Conservation (phyloP, 2,329 filamentous ascomycete genomes). For the Pyrenophora graminea region DNA sequence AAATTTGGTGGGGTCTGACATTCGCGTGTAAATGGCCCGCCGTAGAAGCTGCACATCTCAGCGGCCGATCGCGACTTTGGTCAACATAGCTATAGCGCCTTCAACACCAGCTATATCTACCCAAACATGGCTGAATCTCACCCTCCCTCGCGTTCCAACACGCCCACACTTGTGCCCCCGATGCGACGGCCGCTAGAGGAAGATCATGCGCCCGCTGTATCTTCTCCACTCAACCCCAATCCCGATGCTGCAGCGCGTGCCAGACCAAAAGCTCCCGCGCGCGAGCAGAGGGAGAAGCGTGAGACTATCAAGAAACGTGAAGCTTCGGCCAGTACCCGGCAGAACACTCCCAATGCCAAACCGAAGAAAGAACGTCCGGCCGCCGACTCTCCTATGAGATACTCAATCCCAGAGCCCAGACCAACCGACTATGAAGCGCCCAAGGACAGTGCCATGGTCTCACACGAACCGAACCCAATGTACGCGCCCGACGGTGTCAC, state of each 20-base stretch:
- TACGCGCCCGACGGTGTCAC: conserved; percentile 48
- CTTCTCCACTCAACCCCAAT: conserved; percentile 73
- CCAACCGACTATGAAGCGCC: conserved; percentile 55
- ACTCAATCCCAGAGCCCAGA: conserved; percentile 54
- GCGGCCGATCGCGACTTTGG: conserved; percentile 10
- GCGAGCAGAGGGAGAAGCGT: conserved; percentile 55
- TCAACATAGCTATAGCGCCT: conserved; percentile 10
- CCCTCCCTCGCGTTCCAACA: conserved; percentile 42
- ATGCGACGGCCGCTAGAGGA: conserved; percentile 71
- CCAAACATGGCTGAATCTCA: conserved; percentile 43
- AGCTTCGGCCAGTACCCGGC: conserved; percentile 47
- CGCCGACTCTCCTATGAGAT: conserved; percentile 55
- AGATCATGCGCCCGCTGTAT: conserved; percentile 70
- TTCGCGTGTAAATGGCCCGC: conserved; percentile 17
- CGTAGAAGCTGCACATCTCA: conserved; percentile 18
- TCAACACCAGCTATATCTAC: conserved; percentile 3
- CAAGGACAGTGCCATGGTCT: conserved; percentile 52
- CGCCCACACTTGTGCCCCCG: conserved; percentile 49
- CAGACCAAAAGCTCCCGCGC: conserved; percentile 46
- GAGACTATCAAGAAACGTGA: conserved; percentile 61
- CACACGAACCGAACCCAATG: conserved; percentile 53
- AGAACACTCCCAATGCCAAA: conserved; percentile 48
- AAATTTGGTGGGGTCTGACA: conserved; percentile 21
- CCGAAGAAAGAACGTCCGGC: conserved; percentile 39
- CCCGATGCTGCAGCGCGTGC: conserved; percentile 54